phyloP scores from a whole-genome alignment of 129 eudicot species.

The Escallonia herrerae region DNA sequence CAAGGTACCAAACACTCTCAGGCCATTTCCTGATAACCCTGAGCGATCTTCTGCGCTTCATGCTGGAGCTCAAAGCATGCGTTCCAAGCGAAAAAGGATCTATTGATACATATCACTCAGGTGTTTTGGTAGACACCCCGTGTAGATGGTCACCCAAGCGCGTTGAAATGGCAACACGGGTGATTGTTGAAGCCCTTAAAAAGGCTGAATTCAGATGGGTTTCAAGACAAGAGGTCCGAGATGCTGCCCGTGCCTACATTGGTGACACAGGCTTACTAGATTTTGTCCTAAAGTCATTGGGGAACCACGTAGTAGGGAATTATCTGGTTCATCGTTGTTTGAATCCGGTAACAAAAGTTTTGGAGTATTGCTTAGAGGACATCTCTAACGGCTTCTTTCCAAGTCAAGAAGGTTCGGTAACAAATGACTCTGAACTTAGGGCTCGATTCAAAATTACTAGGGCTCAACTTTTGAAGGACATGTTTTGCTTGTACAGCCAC shows the following conservation, averaged over 20 bases:
- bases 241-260: conserved; percentile 86
- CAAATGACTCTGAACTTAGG: conserved; percentile 27
- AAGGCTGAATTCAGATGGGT: conserved; percentile 79
- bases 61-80: conserved; percentile 63
- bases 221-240: conserved; percentile 91
- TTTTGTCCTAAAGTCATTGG: conserved; percentile 90
- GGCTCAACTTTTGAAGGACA: conserved; percentile 69
- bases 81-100: conserved; percentile 44
- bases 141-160: conserved; percentile 99
- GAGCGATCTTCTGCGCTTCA: conserved; percentile 67
- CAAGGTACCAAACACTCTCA: conserved; percentile 69
- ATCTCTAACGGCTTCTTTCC: conserved; percentile 38
- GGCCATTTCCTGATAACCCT: conserved; percentile 64
- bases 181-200: conserved; percentile 76
- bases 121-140: conserved; percentile 56
- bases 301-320: conserved; percentile 85
- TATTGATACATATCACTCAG: conserved; percentile 39
- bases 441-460: conserved; percentile 43
- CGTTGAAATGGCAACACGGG: conserved; percentile 90
- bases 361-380: conserved; percentile 87
- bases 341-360: conserved; percentile 93
- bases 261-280: conserved; percentile 94
- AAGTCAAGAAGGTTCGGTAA: conserved; percentile 35
- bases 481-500: conserved; percentile 46
- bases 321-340: conserved; percentile 80